A percentile compares a stretch with the other conserved stretches of the same genome.
Evolutionary conservation across 2,329 filamentous ascomycete species (phyloP).

Genomic region (Hortaea sp.): DNA sequence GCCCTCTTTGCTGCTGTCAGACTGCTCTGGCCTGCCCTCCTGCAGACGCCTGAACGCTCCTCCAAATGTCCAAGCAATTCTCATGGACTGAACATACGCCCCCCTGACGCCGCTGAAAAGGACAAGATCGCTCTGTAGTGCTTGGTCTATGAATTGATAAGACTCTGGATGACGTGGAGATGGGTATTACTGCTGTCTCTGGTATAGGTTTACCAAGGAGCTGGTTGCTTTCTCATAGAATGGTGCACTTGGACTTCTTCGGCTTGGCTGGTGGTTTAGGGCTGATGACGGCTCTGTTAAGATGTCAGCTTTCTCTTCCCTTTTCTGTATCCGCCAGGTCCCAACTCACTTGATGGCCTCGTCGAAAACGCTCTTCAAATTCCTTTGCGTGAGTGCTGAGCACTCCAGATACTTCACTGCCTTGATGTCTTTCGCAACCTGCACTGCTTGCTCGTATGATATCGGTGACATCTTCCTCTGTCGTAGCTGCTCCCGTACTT

Average conservation of each 20-base stretch:
- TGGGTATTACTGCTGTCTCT: not conserved
- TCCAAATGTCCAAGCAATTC: not conserved
- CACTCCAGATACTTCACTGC: constrained; percentile 98
- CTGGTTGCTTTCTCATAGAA: constrained; percentile 42
- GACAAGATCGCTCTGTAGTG: not conserved
- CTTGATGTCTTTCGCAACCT: constrained; percentile 85
- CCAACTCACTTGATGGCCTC: constrained; percentile 82
- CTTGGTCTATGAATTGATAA: not conserved
- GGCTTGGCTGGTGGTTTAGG: constrained; percentile 50
- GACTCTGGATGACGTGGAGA: not conserved
- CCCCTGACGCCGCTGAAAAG: not conserved
- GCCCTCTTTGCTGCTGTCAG: too few species aligned
- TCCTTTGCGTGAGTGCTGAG: constrained; percentile 90
- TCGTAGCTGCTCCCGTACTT: constrained; percentile 69
- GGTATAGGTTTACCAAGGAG: not conserved
- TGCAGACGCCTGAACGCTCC: not conserved
- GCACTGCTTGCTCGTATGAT: constrained; percentile 80
- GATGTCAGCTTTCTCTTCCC: not conserved
- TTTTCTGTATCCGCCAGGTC: not conserved
- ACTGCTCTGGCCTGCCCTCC: not conserved
- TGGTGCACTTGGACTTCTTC: constrained; percentile 59
- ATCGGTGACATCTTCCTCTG: constrained; percentile 97
- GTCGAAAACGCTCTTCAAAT: constrained; percentile 97
- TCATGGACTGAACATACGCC: not conserved
- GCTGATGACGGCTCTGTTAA: constrained; percentile 57